Base-by-base conservation (phyloP, 1,284 basidiomycete genomes). In the Rhodotorula sp. region DNA sequence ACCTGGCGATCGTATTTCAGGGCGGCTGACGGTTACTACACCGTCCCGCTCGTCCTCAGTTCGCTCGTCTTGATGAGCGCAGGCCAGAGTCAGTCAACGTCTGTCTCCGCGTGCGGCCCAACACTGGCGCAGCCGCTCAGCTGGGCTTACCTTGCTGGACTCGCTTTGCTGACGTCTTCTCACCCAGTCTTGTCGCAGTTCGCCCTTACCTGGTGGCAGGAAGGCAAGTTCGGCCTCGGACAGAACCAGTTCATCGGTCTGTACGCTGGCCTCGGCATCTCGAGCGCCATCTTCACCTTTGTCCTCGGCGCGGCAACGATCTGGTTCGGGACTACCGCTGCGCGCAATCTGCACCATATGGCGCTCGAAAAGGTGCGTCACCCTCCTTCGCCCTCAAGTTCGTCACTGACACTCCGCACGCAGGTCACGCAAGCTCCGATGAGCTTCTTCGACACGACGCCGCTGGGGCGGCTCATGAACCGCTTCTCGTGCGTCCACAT, bases 381-480 rank as follows among this genome's bases (percentile, higher is more conserved):
- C 24, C 13, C 20, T 49, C 6, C 27, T 9, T 29, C 22, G 6
- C 58, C n/a, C 9, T 24, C 30, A 7, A n/a, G n/a, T 9, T 9
- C 76, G 82, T 84, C 62, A 76, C 82, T 51, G 84, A 86, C 0
- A 3, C 39, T 17, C 19, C 39, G 19, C 13, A 17, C 39, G 39
- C 39, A 44, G 39, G 81, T 89, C 47, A 86, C 89, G 77, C 85
- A 86, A 76, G 86, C 86, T 0, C 87, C 87, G 0, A 89, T 89
- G 86, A 84, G 48, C 0, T 87, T 88, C 77, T 89, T 89, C 72
- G 88, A 89, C 77, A 85, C 86, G 1, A 87, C 86, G 24, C 86
- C 87, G 0, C 82, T 85, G 59, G 88, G 88, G 15, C 85, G 88
- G 36, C 86, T 89, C 32, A 81, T 88, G 66, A 83, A 85, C 52